Evolutionary conservation across 495 filamentous ascomycete species (phyloP).

Genomic region (Neurospora intermedia): DNA sequence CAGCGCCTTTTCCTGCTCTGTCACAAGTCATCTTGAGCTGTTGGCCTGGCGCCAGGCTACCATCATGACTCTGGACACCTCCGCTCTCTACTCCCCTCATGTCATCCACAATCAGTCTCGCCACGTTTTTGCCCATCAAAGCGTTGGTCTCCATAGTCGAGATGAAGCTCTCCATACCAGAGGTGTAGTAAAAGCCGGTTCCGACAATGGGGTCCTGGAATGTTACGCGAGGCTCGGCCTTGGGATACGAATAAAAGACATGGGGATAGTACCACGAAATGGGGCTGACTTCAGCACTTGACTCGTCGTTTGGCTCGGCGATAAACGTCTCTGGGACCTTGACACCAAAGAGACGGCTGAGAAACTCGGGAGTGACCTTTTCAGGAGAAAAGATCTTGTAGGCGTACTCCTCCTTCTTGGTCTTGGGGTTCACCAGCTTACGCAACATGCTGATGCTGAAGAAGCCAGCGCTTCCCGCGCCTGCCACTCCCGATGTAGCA

Average conservation of each 20-base stretch:
- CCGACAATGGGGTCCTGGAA: conserved; percentile 75
- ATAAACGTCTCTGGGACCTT: conserved; percentile 29
- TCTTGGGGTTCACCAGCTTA: conserved; percentile 46
- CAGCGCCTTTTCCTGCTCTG: neutral
- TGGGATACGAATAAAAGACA: conserved; percentile 76
- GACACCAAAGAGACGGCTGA: conserved; percentile 40
- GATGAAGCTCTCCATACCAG: conserved; percentile 90
- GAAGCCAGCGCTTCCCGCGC: conserved; percentile 64
- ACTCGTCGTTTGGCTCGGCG: neutral
- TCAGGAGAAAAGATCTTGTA: conserved; percentile 94
- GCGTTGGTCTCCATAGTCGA: conserved; percentile 97
- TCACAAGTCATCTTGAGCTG: conserved; percentile 6
- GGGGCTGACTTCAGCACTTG: conserved; percentile 23
- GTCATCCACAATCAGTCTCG: conserved; percentile 60
- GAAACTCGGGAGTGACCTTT: conserved; percentile 50
- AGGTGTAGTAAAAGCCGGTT: conserved; percentile 72
- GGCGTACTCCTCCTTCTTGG: conserved; percentile 55
- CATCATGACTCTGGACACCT: neutral
- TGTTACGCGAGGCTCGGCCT: conserved; percentile 67
- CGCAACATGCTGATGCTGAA: conserved; percentile 77
- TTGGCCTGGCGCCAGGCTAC: neutral
- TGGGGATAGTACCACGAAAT: conserved; percentile 68
- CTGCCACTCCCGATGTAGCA: conserved; percentile 32
- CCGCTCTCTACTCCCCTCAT: conserved; percentile 10
- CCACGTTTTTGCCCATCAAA: conserved; percentile 92